Evolutionary conservation across 78 protist species (phyloP).

Genomic region (Isochrysis galbana): DNA sequence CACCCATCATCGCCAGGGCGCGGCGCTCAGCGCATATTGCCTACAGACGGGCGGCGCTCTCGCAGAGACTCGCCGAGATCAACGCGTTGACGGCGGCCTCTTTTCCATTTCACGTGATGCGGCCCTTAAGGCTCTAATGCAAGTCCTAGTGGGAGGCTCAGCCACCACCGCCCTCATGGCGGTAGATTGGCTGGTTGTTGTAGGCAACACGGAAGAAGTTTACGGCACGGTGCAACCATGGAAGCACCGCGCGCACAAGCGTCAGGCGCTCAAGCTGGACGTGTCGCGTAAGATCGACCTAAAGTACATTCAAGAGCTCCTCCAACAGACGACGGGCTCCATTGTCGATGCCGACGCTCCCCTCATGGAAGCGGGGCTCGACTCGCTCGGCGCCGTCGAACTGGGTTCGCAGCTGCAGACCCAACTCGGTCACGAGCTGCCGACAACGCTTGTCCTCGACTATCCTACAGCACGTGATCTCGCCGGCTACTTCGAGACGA

Average conservation of each 20-base stretch:
- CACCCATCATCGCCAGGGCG: no score
- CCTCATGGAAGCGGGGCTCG: not conserved
- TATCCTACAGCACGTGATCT: not conserved
- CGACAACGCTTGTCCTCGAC: not conserved
- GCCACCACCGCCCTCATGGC: not conserved
- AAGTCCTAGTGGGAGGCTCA: not conserved
- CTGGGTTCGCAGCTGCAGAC: not conserved
- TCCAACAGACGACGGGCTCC: not conserved
- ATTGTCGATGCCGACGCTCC: not conserved
- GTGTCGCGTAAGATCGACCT: not conserved
- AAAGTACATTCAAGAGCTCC: not conserved
- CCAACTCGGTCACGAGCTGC: not conserved
- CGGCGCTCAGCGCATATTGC: no score
- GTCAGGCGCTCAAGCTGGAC: not conserved
- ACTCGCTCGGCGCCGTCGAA: slow-evolving; percentile 27
- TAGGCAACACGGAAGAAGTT: no score
- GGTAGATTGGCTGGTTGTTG: no score
- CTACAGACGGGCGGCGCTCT: no score
- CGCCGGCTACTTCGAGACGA: not conserved
- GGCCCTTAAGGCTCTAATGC: no score
- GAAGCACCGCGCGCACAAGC: no score
- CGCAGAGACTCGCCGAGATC: no score
- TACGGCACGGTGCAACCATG: no score
- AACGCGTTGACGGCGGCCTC: no score
- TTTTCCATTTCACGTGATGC: no score